Conservation (phyloP, 2,329 filamentous ascomycete species). For the Chalaropsis ovoidea region DNA sequence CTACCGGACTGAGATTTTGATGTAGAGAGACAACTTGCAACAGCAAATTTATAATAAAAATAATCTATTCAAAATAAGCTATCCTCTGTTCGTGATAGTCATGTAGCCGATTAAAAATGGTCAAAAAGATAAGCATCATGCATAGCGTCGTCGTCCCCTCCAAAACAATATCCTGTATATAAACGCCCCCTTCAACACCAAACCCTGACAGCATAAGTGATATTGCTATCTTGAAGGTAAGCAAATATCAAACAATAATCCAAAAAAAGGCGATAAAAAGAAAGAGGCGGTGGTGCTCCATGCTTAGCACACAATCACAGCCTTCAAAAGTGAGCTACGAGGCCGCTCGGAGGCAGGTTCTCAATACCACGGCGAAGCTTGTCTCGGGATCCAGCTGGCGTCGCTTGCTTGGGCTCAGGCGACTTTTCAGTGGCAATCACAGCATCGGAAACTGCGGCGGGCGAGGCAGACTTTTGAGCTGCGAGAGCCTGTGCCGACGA, state of each 20-base stretch:
- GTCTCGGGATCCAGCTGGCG: slow-evolving; percentile 18
- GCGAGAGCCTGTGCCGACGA: slow-evolving; percentile 8
- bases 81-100: slow-evolving; percentile 6
- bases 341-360: slow-evolving; percentile 21
- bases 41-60: slow-evolving; percentile 2
- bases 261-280: slow-evolving; percentile 10
- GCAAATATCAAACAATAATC: slow-evolving; percentile 5
- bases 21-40: slow-evolving; percentile 58
- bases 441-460: slow-evolving; percentile 17
- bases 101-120: slow-evolving; percentile 17
- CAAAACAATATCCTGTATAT: slow-evolving; percentile 8
- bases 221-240: neutral
- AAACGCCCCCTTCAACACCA: neutral
- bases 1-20: slow-evolving; percentile 70
- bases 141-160: neutral
- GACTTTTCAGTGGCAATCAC: slow-evolving; percentile 18
- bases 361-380: slow-evolving; percentile 24
- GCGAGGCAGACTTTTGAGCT: slow-evolving; percentile 21
- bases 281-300: neutral
- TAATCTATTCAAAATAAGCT: slow-evolving; percentile 13
- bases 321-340: slow-evolving; percentile 10
- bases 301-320: neutral
- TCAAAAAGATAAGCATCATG: slow-evolving; percentile 14
- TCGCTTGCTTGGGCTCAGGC: slow-evolving; percentile 21
- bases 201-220: neutral